Base-by-base conservation (phyloP, 495 filamentous ascomycete species). In the Friedmanniomyces simplex region DNA sequence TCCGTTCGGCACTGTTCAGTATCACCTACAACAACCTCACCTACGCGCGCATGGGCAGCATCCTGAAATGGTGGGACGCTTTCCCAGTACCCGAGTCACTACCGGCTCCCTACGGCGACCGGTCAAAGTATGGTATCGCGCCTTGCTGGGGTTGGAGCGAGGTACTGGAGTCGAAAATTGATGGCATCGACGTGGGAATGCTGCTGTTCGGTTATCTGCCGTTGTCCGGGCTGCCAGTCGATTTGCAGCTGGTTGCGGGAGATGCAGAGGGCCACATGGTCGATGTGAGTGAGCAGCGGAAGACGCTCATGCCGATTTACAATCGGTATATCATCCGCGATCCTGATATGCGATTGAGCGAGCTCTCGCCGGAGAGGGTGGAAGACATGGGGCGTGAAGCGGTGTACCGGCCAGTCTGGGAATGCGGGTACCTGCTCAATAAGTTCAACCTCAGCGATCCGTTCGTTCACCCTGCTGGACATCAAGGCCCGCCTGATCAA, bases 71-170 rank as follows among this genome's bases (percentile, higher is more conserved):
- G 80, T 81, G 73, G 74, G 61, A 71, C 26, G 48, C 70, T 13
- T 75, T 72, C 39, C 73, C 71, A 0, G 66, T 73, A 2, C 69
- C 71, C 0, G 1, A 50, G 10, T 51, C 66, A 8, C 71, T 73
- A 0, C 79, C 80, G n/a, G 69, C 69, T 0, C 74, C 78, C 11
- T 81, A 77, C 66, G 74, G 77, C 59, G 74, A 82, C 62, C 28
- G 57, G 5, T 39, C 67, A 12, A 58, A 64, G 1, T 82, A 78
- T 68, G 78, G 77, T 22, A 76, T 79, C 46, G 75, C 77, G 25
- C 74, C 76, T 25, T 75, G 73, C 16, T 83, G 82, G 80, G 80
- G 82, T 0, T 81, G 74, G 62, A 76, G 71, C 10, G 67, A 69
- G 11, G 73, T 83, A 3, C 57, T 74, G 25, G 77, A 79, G 30